Conservation (phyloP, 1,139 yeast genomes). For the Ogataea hybrid region DNA sequence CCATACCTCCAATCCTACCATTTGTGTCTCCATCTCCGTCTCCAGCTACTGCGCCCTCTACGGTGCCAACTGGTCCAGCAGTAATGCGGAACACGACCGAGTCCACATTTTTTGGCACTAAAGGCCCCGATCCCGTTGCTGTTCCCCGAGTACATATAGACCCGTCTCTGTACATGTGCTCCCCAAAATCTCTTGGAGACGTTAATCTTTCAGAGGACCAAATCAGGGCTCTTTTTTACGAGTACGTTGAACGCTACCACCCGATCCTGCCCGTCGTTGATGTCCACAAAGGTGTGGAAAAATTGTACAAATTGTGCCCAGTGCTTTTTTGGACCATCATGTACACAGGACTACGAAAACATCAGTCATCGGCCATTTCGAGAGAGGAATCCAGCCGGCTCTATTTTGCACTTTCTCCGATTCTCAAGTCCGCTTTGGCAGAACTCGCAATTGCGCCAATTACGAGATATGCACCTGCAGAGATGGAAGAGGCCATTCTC, state of each 20-base stretch:
- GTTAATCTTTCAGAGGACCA: constrained; percentile 57
- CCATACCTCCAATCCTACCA: constrained; percentile 6
- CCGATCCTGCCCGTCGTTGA: constrained; percentile 89
- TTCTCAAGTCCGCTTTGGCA: constrained; percentile 73
- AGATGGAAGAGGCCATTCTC: constrained; percentile 70
- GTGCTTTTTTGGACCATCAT: constrained; percentile 91
- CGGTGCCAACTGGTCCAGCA: constrained; percentile 16
- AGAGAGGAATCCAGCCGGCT: constrained; percentile 34
- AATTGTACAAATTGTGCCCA: constrained; percentile 75
- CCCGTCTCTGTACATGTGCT: constrained; percentile 39
- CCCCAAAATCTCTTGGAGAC: constrained; percentile 69
- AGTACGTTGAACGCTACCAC: constrained; percentile 74
- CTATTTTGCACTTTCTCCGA: constrained; percentile 57
- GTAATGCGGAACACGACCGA: constrained; percentile 19
- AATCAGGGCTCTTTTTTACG: constrained; percentile 66
- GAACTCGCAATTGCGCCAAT: constrained; percentile 90
- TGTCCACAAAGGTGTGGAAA: constrained; percentile 69
- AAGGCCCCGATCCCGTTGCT: constrained; percentile 20
- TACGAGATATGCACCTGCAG: constrained; percentile 69
- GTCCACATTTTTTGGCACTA: constrained; percentile 20
- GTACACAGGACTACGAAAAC: constrained; percentile 74
- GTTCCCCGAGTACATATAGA: constrained; percentile 23
- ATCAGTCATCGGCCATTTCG: constrained; percentile 31
- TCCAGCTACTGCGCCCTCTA: constrained; percentile 8
- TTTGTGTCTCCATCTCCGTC: constrained; percentile 15